Conservation (phyloP, 352 stramenopile species). For the Thalassiosira hispida region DNA sequence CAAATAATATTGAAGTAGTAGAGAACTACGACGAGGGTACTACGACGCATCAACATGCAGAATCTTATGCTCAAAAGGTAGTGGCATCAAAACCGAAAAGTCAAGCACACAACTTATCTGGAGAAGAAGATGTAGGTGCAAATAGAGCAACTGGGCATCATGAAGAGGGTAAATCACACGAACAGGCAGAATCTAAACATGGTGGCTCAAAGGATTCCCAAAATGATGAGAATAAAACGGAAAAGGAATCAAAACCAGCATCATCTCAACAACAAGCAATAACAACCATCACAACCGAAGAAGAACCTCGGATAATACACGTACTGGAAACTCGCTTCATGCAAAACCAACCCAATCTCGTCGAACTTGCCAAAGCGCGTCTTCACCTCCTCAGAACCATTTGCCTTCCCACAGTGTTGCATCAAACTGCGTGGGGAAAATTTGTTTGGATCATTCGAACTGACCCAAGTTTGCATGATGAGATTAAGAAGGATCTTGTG, state of each 20-base stretch:
- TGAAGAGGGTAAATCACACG: no score
- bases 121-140: no score
- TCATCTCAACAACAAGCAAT: background rate
- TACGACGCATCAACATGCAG: background rate
- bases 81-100: no score
- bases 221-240: no score
- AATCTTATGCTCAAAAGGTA: no score
- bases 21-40: background rate
- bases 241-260: background rate
- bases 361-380: constrained; percentile 59
- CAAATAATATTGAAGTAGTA: background rate
- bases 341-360: constrained; percentile 69
- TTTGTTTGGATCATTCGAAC: constrained; percentile 77
- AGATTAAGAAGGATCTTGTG: constrained; percentile 39
- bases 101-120: no score
- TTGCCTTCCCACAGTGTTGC: constrained; percentile 60
- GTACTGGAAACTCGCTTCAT: constrained; percentile 77
- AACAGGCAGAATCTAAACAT: no score
- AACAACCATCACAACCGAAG: background rate
- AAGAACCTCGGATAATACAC: constrained; percentile 41
- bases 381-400: constrained; percentile 66
- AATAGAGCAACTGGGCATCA: no score
- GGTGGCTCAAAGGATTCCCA: no score
- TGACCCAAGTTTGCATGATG: constrained; percentile 67
- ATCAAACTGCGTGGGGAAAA: constrained; percentile 60